Conservation (phyloP, 495 filamentous ascomycete genomes). For the Penicillium crystallinum region DNA sequence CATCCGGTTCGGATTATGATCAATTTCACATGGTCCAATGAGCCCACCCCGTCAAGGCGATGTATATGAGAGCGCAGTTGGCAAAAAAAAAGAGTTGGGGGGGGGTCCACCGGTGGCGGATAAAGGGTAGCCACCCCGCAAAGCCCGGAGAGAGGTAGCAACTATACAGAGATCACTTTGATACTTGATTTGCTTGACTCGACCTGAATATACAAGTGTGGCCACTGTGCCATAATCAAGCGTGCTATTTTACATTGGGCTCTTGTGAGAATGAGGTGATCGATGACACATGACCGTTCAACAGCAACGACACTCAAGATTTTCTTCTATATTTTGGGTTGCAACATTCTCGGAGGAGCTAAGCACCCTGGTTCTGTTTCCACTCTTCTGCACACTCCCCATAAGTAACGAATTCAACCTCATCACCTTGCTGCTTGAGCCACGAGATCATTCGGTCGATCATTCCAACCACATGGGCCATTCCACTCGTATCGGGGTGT, state of each 20-base stretch:
- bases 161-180: no score
- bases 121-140: background rate
- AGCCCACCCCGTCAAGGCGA: background rate
- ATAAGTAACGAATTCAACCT: conserved; percentile 12
- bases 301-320: no score
- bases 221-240: no score
- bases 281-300: no score
- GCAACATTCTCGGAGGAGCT: background rate
- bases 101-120: background rate
- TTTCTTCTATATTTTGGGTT: background rate
- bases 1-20: conserved; percentile 24
- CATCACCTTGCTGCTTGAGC: conserved; percentile 39
- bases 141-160: background rate
- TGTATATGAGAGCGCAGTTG: background rate
- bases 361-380: conserved; percentile 6
- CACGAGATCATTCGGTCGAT: conserved; percentile 50
- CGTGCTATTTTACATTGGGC: no score
- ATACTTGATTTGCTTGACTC: no score
- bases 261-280: no score
- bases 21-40: conserved; percentile 23
- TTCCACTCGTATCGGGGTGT: conserved; percentile 59
- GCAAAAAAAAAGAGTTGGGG: background rate
- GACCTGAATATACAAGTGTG: no score
- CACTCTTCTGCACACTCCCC: conserved; percentile 13
- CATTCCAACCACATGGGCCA: conserved; percentile 59